Conservation (phyloP, 1,139 yeast species). For the Zygoascus hellenicus region DNA sequence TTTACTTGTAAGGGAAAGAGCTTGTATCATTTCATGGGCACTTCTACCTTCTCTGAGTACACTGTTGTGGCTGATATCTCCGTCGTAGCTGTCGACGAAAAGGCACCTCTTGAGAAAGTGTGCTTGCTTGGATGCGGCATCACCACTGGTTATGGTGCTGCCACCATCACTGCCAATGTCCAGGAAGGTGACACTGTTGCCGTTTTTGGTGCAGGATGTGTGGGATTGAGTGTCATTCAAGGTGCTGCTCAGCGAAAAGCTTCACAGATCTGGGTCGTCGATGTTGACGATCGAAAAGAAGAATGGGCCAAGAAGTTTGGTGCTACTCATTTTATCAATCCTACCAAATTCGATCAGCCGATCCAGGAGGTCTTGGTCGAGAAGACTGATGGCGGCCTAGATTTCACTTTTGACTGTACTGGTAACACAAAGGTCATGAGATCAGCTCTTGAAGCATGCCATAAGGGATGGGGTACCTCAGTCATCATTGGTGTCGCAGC, state of each 20-base stretch:
- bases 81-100: slow-evolving; percentile 84
- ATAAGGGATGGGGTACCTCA: slow-evolving; percentile 98
- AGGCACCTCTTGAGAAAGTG: slow-evolving; percentile 79
- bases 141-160: slow-evolving; percentile 98
- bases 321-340: slow-evolving; percentile 91
- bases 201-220: slow-evolving; percentile 96
- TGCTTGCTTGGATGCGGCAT: slow-evolving; percentile 97
- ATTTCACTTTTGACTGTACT: slow-evolving; percentile 94
- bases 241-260: slow-evolving; percentile 88
- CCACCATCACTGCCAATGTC: slow-evolving; percentile 87
- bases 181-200: slow-evolving; percentile 92
- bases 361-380: slow-evolving; percentile 82
- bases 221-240: slow-evolving; percentile 91
- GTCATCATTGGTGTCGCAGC: slow-evolving; percentile 97
- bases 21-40: slow-evolving; percentile 91
- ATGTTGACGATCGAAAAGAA: slow-evolving; percentile 76
- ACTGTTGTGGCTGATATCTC: slow-evolving; percentile 97
- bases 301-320: slow-evolving; percentile 87
- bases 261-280: slow-evolving; percentile 75
- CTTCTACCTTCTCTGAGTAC: slow-evolving; percentile 93
- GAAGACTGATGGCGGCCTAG: slow-evolving; percentile 94
- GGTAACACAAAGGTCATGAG: slow-evolving; percentile 96
- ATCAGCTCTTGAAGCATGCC: slow-evolving; percentile 91
- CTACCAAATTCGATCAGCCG: slow-evolving; percentile 60
- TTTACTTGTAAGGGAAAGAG: slow-evolving; percentile 77